A percentile compares a stretch with the other conserved stretches of the same genome.
Evolutionary conservation across 1,284 basidiomycete species (phyloP).

Genomic region (Cryptococcus sp.): DNA sequence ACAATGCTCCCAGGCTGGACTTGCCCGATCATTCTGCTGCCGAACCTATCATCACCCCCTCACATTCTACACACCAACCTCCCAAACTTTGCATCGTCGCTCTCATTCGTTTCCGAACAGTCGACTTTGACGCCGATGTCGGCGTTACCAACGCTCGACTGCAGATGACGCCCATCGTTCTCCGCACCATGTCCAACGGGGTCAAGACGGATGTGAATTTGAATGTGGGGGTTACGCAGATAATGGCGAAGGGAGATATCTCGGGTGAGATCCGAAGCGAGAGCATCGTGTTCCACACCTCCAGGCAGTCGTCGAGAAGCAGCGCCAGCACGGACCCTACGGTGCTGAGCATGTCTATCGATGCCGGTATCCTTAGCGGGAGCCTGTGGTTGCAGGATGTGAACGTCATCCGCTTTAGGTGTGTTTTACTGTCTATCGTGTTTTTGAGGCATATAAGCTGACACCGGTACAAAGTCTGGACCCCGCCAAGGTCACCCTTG

Average conservation of each 20-base stretch:
- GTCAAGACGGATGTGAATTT: slow-evolving; percentile 55
- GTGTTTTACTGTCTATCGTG: slow-evolving; percentile 30
- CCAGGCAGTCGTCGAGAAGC: slow-evolving; percentile 55
- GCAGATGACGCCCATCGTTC: slow-evolving; percentile 57
- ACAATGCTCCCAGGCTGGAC: slow-evolving; percentile 39
- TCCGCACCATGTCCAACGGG: slow-evolving; percentile 41
- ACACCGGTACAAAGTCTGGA: slow-evolving; percentile 59
- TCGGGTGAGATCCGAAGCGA: slow-evolving; percentile 67
- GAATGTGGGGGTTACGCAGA: slow-evolving; percentile 61
- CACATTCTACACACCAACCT: slow-evolving; percentile 1
- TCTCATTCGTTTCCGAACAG: slow-evolving; percentile 65
- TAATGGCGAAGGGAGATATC: slow-evolving; percentile 68
- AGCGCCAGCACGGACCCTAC: slow-evolving; percentile 44
- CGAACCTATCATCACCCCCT: slow-evolving; percentile 9
- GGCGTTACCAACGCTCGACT: slow-evolving; percentile 59
- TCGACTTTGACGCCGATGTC: slow-evolving; percentile 70
- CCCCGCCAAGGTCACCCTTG: slow-evolving; percentile 68
- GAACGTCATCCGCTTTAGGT: slow-evolving; percentile 74
- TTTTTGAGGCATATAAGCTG: background rate
- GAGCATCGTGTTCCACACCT: slow-evolving; percentile 70
- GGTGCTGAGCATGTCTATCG: slow-evolving; percentile 71
- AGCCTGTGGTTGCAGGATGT: slow-evolving; percentile 73
- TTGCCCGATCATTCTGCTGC: slow-evolving; percentile 14
- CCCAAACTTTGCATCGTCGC: slow-evolving; percentile 46
- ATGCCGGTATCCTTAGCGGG: slow-evolving; percentile 65